Evolutionary conservation across 1,284 basidiomycete species (phyloP), one percentile per base, ranked within the genome.

Genomic region (Wallemia ichthyophaga): DNA sequence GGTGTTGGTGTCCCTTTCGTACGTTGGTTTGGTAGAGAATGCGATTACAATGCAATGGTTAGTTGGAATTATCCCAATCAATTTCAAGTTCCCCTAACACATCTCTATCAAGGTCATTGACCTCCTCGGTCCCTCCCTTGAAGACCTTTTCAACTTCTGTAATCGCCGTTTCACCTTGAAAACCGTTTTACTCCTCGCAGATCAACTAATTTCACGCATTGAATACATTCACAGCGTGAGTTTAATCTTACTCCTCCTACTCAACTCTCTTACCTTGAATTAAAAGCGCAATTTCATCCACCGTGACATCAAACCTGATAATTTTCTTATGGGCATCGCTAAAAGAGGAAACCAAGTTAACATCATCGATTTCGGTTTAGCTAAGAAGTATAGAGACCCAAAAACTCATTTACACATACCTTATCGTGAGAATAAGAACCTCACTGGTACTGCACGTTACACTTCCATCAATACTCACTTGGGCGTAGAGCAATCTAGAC

Each of bases 91-190:
- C n/a, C n/a, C n/a, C n/a, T n/a, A n/a, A n/a, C n/a, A n/a, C n/a
- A n/a, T n/a, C n/a, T n/a, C n/a, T n/a, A n/a, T n/a, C n/a, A n/a
- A 48, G 37, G 37, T 48, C 61, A 75, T 99, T 65, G 94, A 99
- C 73, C 81, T 96, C 60, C 80, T 98, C 31, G 94, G 92, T 1
- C 91, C 94, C 27, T 92, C 87, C 57, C 81, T 98, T 58, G 94
- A 99, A 71, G 94, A 99, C 67, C 77, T 98, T 21, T 99, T 98
- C 83, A 98, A 98, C 76, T 98, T 96, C 68, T 98, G 94, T 78
- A 91, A 92, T 75, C 83, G 92, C 72, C 95, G 94, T 70, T 98
- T 98, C 73, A 83, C 78, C 63, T 76, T 99, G 67, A 98, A 98
- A 78, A 98, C 94, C 0, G 91, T 96, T 25, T 76, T 98, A 17